Evolutionary conservation across 768 basidiomycete genomes (phyloP), one percentile per base, ranked within the genome.

Genomic region (Boletus sp.): DNA sequence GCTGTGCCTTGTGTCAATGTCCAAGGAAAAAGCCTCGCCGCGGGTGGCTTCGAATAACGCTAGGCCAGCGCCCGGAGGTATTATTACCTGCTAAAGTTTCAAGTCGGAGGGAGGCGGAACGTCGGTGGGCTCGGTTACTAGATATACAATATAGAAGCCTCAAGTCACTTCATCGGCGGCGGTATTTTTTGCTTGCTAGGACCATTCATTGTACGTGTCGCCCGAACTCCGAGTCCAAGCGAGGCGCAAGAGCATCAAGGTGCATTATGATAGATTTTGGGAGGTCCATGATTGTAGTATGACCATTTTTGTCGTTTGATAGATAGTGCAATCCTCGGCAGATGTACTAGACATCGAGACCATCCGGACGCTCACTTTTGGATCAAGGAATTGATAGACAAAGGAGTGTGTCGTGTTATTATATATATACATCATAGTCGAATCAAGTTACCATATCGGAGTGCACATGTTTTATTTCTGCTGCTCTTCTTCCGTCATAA

Each of bases 401-500:
- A 60, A 60, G 7, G 60, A 60, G 44, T 20, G 59, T 45, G 36
- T 44, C 0, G 47, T 40, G 32, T 46, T 32, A 62, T 39, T n/a
- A 47, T 12, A 46, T 41, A 44, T 52, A 5, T 53, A 60, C 57
- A 36, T 32, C 33, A 54, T 42, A 8, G n/a, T n/a, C n/a, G n/a
- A n/a, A n/a, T 32, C n/a, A 47, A 20, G 20, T 39, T 15, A 20
- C 11, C 30, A 15, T 20, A 29, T 18, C 2, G 5, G 9, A 32
- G 7, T n/a, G 2, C 40, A 29, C 17, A 40, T 9, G 18, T 3
- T 11, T 10, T 54, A 40, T 10, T 46, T 57, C 30, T 56, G 10
- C 18, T 54, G 8, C 20, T 52, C 54, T 39, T 64, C 61, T 32
- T 65, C 64, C 33, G 57, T 66, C 65, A 74, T 60, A 56, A 78